Evolutionary conservation across 768 basidiomycete genomes (phyloP), one percentile per base, ranked within the genome.

Genomic region (Clavaria fumosa): DNA sequence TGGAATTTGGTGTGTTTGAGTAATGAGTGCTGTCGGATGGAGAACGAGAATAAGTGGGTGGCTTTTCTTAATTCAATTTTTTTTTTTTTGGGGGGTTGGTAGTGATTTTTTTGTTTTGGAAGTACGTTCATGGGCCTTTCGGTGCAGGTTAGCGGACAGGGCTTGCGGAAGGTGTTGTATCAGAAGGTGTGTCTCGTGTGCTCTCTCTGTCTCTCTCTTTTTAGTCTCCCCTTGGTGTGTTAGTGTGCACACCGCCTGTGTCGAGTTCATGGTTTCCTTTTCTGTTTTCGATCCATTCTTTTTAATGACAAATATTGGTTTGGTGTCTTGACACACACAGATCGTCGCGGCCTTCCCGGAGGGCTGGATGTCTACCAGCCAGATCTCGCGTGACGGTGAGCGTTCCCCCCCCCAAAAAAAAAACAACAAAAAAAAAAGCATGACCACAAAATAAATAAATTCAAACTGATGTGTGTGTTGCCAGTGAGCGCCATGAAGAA

Each of bases 401-500:
- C 55, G 19, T 26, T 18, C 2, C n/a, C n/a, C n/a, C n/a, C n/a
- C n/a, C n/a, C n/a, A n/a, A n/a, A n/a, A n/a, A n/a, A n/a, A n/a
- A n/a, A n/a, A n/a, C n/a, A n/a, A n/a, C n/a, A n/a, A n/a, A n/a
- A n/a, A n/a, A n/a, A n/a, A n/a, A n/a, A n/a, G n/a, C n/a, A n/a
- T n/a, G n/a, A n/a, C n/a, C n/a, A n/a, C n/a, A n/a, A n/a, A n/a
- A n/a, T n/a, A n/a, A n/a, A n/a, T n/a, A n/a, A n/a, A n/a, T n/a
- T n/a, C n/a, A n/a, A n/a, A n/a, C n/a, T n/a, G n/a, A n/a, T n/a
- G n/a, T n/a, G n/a, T n/a, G n/a, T n/a, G n/a, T n/a, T 33, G 30
- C 7, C 47, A 83, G 81, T 85, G 69, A 83, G 80, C 50, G 72
- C 77, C 5, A 80, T 85, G 71, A 85, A 85, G 63, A 85, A 85